Base-by-base conservation (phyloP, 2,329 filamentous ascomycete genomes). In the Calonectria naviculata region DNA sequence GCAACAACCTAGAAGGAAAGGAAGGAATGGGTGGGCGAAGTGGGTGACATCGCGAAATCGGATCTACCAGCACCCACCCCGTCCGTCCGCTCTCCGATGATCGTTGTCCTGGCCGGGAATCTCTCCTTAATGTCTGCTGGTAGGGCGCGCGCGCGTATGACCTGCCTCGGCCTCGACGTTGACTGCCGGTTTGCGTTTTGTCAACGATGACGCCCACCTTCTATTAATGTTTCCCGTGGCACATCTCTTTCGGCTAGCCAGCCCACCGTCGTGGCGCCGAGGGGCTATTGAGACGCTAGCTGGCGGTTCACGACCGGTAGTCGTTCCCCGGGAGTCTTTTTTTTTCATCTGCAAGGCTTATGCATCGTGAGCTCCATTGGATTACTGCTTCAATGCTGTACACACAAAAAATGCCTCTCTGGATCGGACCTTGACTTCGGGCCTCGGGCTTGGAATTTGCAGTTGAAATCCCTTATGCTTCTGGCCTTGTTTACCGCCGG, bases 1-100 rank as follows among this genome's bases (percentile, higher is more conserved):
- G 63, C 58, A 66, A 61, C 21, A 66, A 65, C 52, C 34, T 68
- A 52, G 54, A 71, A 65, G 47, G n/a, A 49, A 34, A 47, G 65
- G 24, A 61, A 61, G 54, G 24, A 66, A 34, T 41, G 41, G 52
- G 54, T 28, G 64, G 36, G 49, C 10, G 54, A 24, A 47, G 74
- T 74, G 68, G 76, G 76, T 78, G 62, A 76, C 75, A 78, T 78
- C 70, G 75, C 63, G 71, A 61, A 78, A 78, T 78, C 76, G 65
- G 74, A 78, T 78, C 76, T 78, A n/a, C 63, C 60, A 72, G 68
- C 66, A 66, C 72, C 67, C 65, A 38, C 62, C 29, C 60, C 68
- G 60, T 44, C 42, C 61, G 60, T 41, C 60, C 49, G 29, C 31
- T 54, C 21, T 62, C 61, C 49, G 60, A 73, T 70, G 65, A 60